Evolutionary conservation across 2,329 filamentous ascomycete genomes (phyloP), one percentile per base, ranked within the genome.

Genomic region (Elsinoe ampelina): DNA sequence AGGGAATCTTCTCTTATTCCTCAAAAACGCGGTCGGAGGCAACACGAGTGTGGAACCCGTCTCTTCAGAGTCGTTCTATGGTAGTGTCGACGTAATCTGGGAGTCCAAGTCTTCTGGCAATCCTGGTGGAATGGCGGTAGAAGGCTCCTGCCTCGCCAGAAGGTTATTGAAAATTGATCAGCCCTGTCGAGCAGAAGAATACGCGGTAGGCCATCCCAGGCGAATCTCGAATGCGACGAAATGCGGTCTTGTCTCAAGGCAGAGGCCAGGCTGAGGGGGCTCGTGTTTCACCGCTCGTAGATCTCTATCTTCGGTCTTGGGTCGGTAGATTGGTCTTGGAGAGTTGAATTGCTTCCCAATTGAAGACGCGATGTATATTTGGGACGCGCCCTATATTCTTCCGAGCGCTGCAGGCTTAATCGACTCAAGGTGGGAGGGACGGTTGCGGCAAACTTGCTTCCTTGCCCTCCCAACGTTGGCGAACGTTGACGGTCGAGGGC

Each of bases 271-370:
- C 34, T 39, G 48, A n/a, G 48, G 48, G 48, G 34, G 32, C 34
- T 22, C 19, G 48, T 52, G 48, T 52, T 52, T 52, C 48, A 52
- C 48, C 48, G 48, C 48, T 35, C 48, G 48, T 52, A 52, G 48
- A 52, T 52, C 48, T 8, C 48, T 52, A 52, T 52, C 48, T 52
- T 52, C 15, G 47, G 48, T 19, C 19, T 52, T 26, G 34, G 17
- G 48, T 52, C 34, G 15, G 48, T 19, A n/a, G 48, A 38, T 52
- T 26, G 20, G 41, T 4, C 41, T 45, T 26, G 8, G 41, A 26
- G 41, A 26, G 41, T 45, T 30, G 20, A 13, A 19, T 11, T 22
- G 12, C 17, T 15, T 45, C 19, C 41, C 41, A 45, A 45, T 45
- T 26, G 17, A 30, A n/a, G 34, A 50, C 48, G 48, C 48, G 48